A percentile compares a stretch with the other conserved stretches of the same genome.
These are phyloP conservation scores for Hirsutella minnesotensis DNA, from an alignment of 2,329 filamentous ascomycete species.

Conservation along the genomic window DNA sequence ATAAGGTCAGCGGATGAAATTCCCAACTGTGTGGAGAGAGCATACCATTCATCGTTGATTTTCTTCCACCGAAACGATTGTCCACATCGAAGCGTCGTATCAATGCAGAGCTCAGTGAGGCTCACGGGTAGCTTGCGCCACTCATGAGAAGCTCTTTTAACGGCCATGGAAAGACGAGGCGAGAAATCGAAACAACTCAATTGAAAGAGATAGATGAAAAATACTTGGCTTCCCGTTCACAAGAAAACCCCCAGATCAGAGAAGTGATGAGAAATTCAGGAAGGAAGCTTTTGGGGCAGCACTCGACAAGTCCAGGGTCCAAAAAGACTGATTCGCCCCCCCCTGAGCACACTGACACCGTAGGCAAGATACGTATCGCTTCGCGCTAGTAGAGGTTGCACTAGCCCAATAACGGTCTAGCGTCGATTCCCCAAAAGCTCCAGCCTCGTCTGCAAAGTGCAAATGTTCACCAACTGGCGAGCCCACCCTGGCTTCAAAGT, in stretches of 20 bases:
- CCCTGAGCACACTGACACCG: no score
- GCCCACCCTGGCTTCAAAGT: constrained; percentile 7
- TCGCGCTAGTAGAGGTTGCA: no score
- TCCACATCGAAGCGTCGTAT: constrained; percentile 86
- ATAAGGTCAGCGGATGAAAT: neutral
- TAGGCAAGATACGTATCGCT: constrained; percentile 5
- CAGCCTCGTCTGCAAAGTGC: constrained; percentile 25
- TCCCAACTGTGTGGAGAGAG: neutral
- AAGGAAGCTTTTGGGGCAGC: no score
- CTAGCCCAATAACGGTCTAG: constrained; percentile 14
- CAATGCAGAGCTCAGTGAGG: constrained; percentile 79
- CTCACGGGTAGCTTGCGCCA: constrained; percentile 82
- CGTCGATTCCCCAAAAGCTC: constrained; percentile 26
- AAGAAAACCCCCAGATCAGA: no score
- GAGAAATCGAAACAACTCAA: no score
- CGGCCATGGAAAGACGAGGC: constrained; percentile 16
- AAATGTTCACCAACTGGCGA: constrained; percentile 7
- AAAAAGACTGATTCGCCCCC: neutral
- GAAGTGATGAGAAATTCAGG: no score
- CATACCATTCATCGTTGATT: constrained; percentile 69
- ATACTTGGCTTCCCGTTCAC: no score
- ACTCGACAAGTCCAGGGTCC: no score
- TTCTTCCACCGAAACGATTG: constrained; percentile 96
- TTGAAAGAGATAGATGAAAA: no score
- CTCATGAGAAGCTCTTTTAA: constrained; percentile 43